Evolutionary conservation across 495 filamentous ascomycete species (phyloP), one percentile per base, ranked within the genome.

Genomic region (Tricharina praecox): DNA sequence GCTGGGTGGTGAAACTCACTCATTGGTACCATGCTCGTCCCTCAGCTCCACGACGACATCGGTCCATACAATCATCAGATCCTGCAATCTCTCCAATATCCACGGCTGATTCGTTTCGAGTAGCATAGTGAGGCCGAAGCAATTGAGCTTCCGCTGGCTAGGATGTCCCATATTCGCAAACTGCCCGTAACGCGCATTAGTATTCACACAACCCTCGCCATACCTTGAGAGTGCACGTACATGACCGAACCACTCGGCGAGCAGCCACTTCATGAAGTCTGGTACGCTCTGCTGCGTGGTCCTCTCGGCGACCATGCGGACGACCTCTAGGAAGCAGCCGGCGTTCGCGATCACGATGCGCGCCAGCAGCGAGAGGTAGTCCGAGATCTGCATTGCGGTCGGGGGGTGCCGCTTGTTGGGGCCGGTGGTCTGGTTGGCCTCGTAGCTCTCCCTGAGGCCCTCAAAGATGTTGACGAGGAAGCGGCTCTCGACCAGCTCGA

Each of bases 221-320:
- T 40, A 43, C 8, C 23, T 10, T 16, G 1, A 33, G 10, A 23
- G 34, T 9, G 45, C 24, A 51, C 56, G 24, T 46, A 60, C 57
- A 54, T 87, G 79, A 28, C 65, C 63, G 65, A 95, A 93, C 90
- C 90, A 97, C 62, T 92, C 85, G 0, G 71, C 67, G 33, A 84
- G 63, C 23, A 96, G 68, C 86, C 85, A 93, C 15, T 65, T 60
- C 34, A 78, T 63, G 51, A 70, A 72, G 21, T 71, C 66, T 28
- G 77, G 70, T 2, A 69, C 63, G 15, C 64, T 39, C 43, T 62
- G 53, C 43, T 62, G 53, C 2, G 59, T 66, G 23, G 53, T 55
- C 46, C 37, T 61, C 53, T 30, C 59, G 50, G 35, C 58, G 23
- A 75, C 56, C 10, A 58, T 54, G 8, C 58, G 53, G 18, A 83